Conservation (phyloP, 2,329 filamentous ascomycete genomes). For the Trichoderma atrobrunneum region DNA sequence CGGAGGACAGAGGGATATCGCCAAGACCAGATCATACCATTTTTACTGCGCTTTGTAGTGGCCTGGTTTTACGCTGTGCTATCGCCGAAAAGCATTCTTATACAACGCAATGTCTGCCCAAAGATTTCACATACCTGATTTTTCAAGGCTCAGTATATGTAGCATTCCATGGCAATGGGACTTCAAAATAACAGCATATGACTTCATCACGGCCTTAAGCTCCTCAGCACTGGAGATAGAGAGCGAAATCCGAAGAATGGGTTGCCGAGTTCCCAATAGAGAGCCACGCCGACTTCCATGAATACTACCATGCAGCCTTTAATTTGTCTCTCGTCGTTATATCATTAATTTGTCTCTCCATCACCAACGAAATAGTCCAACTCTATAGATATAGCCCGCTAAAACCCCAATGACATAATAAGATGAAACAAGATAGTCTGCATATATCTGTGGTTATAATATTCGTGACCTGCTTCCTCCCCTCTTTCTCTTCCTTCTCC, state of each 20-base stretch:
- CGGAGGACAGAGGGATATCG: accelerated
- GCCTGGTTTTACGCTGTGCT: neutral
- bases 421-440: neutral
- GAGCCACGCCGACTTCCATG: neutral
- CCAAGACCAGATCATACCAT: neutral
- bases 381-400: neutral
- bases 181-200: neutral
- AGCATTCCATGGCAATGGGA: neutral
- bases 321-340: neutral
- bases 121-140: accelerated
- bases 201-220: neutral
- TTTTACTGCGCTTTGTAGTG: neutral
- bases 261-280: neutral
- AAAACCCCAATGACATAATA: neutral
- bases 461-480: neutral
- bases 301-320: neutral
- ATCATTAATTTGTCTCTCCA: neutral
- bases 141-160: neutral
- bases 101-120: neutral
- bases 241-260: neutral
- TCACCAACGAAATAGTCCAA: neutral
- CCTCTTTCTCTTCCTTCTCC: neutral
- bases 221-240: neutral
- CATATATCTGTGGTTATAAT: neutral
- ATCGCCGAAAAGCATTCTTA: neutral